Base-by-base conservation (phyloP, 345 rosid genomes). In the Noccaea caerulescens region DNA sequence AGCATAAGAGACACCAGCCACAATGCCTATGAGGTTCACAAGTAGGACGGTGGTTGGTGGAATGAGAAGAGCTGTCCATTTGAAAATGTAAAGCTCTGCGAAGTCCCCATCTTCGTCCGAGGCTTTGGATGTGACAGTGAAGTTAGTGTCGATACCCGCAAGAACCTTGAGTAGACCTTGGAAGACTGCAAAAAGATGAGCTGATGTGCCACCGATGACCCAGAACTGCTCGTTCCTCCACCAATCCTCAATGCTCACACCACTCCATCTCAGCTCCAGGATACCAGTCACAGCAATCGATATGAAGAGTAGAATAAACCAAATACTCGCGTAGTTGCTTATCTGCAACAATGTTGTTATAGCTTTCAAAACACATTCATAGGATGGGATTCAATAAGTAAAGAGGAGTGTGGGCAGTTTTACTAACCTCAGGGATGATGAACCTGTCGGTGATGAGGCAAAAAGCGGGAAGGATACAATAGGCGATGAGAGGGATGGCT, bases 171-270 rank as follows among this genome's bases (percentile, higher is more conserved):
- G 81, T 44, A 94, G 89, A 56, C 99, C 99, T 76, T 94, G 99
- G 86, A 94, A 94, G 69, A 94, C 99, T 0, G 99, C 99, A 42
- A 94, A 94, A 36, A 94, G 93, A 80, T 94, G 99, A 49, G 99
- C 98, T 0, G 99, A 94, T 44, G 99, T 94, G 27, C 99, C 99
- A 45, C 99, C 99, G 3, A 94, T 94, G 71, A 93, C 98, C 98
- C 98, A 93, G 76, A 93, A 93, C 79, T 93, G 98, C 79, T 93
- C 98, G 36, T 93, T 94, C 72, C 99, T 94, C 99, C 99, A 94
- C 99, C 96, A 94, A 72, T 94, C 99, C 50, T 94, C 99, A 49
- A 94, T 88, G 68, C 96, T 76, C 30, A 94, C 87, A 53, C 97
- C 96, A 41, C 98, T 91, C 99, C 99, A 94, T 74, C 99, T 84